Conservation (phyloP, 495 filamentous ascomycete genomes). For the Parachaetomium inaequale region DNA sequence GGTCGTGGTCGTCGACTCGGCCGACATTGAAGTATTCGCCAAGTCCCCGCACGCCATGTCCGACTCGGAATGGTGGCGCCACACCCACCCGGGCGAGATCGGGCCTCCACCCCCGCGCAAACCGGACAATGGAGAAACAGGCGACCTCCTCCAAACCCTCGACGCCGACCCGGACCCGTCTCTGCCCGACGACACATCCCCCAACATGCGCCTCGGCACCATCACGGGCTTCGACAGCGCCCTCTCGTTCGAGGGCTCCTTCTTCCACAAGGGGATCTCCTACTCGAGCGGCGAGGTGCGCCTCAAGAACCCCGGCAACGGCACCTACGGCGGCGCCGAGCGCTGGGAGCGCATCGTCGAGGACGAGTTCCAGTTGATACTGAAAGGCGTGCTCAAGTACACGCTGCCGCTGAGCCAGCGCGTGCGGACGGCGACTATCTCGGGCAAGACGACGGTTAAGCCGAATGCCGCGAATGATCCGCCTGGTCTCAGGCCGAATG, state of each 20-base stretch:
- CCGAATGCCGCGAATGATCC: slow-evolving; percentile 49
- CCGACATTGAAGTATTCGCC: slow-evolving; percentile 89
- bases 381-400: slow-evolving; percentile 86
- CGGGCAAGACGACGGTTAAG: slow-evolving; percentile 49
- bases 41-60: slow-evolving; percentile 81
- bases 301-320: slow-evolving; percentile 78
- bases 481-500: slow-evolving; percentile 1
- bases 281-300: slow-evolving; percentile 78
- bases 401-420: slow-evolving; percentile 75
- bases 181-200: slow-evolving; percentile 53
- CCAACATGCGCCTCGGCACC: slow-evolving; percentile 85
- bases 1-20: slow-evolving; percentile 72
- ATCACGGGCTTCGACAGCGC: slow-evolving; percentile 84
- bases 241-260: slow-evolving; percentile 81
- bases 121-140: background rate
- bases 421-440: slow-evolving; percentile 52
- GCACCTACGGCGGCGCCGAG: slow-evolving; percentile 78
- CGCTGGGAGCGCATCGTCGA: slow-evolving; percentile 89
- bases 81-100: slow-evolving; percentile 46
- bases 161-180: slow-evolving; percentile 62
- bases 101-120: slow-evolving; percentile 28
- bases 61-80: slow-evolving; percentile 67
- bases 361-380: slow-evolving; percentile 87
- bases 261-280: slow-evolving; percentile 62
- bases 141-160: background rate